Percentiles rank a stretch among this genome's conserved stretches.
phyloP scores from a whole-genome alignment of 1,284 basidiomycete genomes.

The Meira miltonrushii region DNA sequence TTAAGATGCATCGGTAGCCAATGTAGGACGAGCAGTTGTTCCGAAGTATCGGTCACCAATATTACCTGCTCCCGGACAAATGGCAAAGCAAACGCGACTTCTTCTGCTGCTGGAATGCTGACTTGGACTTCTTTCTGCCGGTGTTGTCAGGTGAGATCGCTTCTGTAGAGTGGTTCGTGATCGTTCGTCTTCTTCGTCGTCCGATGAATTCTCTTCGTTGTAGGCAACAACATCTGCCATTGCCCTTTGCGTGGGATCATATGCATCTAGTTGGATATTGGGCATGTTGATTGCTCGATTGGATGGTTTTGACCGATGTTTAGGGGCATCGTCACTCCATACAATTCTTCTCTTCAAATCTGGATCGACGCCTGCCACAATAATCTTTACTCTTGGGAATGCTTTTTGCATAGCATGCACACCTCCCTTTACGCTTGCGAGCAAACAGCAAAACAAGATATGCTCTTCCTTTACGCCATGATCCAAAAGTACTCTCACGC shows the following conservation, averaged over 20 bases:
- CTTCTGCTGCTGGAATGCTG: background rate
- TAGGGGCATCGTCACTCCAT: constrained; percentile 7
- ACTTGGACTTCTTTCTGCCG: background rate
- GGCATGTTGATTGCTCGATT: background rate
- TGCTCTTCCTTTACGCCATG: constrained; percentile 81
- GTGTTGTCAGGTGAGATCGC: constrained; percentile 6
- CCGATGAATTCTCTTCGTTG: background rate
- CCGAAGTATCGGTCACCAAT: constrained; percentile 50
- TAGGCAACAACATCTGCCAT: background rate
- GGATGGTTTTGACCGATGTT: too few relatives aligned
- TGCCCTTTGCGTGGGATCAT: background rate
- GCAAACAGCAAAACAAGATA: constrained; percentile 63
- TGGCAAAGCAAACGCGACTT: constrained; percentile 29
- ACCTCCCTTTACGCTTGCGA: constrained; percentile 77
- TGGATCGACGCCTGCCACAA: constrained; percentile 45
- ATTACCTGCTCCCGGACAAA: constrained; percentile 43
- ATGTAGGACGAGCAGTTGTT: constrained; percentile 8
- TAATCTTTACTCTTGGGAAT: constrained; percentile 62
- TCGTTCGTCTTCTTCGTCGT: constrained; percentile 9
- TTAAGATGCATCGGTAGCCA: background rate
- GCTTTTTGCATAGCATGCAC: constrained; percentile 70
- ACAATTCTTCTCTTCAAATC: constrained; percentile 38
- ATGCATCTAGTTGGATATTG: background rate
- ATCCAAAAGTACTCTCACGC: constrained; percentile 86
- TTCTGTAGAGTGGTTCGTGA: background rate